Conservation (phyloP, 345 rosid genomes). For the Hibiscus mutabilis region DNA sequence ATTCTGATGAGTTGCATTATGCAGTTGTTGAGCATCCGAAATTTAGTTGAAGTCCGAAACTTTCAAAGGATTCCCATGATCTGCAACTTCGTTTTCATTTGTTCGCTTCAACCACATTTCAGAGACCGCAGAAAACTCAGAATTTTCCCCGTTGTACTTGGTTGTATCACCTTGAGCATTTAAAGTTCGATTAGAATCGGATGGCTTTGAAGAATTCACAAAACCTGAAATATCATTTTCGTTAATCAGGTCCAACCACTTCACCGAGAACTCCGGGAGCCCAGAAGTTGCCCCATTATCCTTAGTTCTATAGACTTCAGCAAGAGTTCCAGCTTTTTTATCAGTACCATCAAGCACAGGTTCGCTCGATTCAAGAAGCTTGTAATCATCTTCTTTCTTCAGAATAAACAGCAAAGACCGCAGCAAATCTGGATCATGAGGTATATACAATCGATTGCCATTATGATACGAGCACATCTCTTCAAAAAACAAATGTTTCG, state of each 20-base stretch:
- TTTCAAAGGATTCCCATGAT: not conserved
- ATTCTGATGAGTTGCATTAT: not conserved
- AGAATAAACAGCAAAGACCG: not conserved
- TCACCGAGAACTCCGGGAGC: too few relatives aligned
- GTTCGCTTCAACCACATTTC: not conserved
- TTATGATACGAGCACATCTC: constrained; percentile 11
- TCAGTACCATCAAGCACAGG: not conserved
- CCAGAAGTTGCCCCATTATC: not conserved
- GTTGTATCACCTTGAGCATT: not conserved
- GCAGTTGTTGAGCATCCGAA: not conserved
- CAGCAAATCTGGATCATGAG: not conserved
- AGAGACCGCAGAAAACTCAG: not conserved
- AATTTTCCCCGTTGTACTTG: not conserved
- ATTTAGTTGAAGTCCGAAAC: not conserved
- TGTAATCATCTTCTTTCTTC: not conserved
- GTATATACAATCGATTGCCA: not conserved
- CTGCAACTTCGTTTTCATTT: not conserved
- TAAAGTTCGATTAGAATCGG: not conserved
- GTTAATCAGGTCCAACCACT: not conserved
- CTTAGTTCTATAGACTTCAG: not conserved
- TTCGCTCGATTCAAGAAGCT: not conserved
- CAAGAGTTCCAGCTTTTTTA: not conserved
- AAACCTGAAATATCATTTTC: not conserved
- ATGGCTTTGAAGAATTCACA: not conserved
- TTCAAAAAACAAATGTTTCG: constrained; percentile 24